Evolutionary conservation across 1,284 basidiomycete species (phyloP), one percentile per base, ranked within the genome.

Genomic region (Thecaphora thlaspeos): DNA sequence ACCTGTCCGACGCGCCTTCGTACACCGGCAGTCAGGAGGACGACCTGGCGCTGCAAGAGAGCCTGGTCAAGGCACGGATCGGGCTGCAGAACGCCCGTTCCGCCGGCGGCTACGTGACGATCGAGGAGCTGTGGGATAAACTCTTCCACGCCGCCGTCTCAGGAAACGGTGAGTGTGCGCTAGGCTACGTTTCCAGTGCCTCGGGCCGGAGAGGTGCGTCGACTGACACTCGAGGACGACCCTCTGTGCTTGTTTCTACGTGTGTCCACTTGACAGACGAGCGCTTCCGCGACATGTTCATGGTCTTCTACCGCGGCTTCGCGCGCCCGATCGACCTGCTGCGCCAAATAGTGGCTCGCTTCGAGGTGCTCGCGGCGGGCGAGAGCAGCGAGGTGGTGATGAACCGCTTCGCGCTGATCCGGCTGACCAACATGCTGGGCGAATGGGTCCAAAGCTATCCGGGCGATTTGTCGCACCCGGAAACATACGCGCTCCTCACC

Each of bases 361-460:
- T 72, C 47, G 70, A 70, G 14, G 51, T 54, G 24, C 56, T 74
- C 14, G 61, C 68, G 3, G 45, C 48, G 14, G 51, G 59, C 18
- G 71, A 72, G 40, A 55, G 57, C 4, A 49, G 54, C 5, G 70
- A 68, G 21, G 56, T 61, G 12, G 56, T 61, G 12, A 61, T 74
- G 47, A 67, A 70, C 47, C 64, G 71, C 2, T 74, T 64, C 39
- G 62, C 70, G 3, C 43, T 74, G 43, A 71, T 73, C 48, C 34
- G 64, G 30, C 53, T 74, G 19, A 61, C 63, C 24, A 60, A 55
- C 30, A 69, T 74, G 66, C 60, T 74, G 0, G 62, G 65, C 30
- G 70, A 73, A 22, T 74, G 72, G 72, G 65, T 74, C 47, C 57
- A 64, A 38, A 68, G 72, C 44, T 74, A 74, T 41, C 72, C 72